Evolutionary conservation across 768 basidiomycete genomes (phyloP).

Genomic region (Panellus pusillus): DNA sequence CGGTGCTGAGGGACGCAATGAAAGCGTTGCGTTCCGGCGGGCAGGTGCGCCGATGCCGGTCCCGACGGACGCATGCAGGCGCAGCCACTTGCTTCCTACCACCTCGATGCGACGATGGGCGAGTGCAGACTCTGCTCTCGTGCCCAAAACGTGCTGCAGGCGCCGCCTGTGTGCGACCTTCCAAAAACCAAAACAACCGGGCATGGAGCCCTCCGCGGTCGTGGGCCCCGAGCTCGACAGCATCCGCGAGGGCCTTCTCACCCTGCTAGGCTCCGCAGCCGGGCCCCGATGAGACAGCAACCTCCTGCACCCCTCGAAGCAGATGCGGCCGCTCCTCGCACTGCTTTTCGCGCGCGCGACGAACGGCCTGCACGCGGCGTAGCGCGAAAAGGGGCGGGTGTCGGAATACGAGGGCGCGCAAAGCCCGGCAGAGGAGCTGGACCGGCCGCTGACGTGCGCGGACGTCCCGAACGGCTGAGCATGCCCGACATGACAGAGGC

Average conservation of each 20-base stretch:
- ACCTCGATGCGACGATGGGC: conserved; percentile 21
- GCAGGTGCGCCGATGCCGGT: too few relatives aligned
- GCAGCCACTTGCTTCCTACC: background rate
- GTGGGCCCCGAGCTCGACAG: conserved; percentile 72
- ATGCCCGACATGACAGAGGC: conserved; percentile 79
- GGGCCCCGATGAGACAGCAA: conserved; percentile 80
- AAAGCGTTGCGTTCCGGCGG: too few relatives aligned
- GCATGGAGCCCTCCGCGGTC: conserved; percentile 62
- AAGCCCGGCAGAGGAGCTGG: too few relatives aligned
- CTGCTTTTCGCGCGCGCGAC: conserved; percentile 90
- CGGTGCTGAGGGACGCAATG: too few relatives aligned
- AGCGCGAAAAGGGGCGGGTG: conserved; percentile 58
- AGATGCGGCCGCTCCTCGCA: conserved; percentile 86
- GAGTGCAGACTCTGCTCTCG: conserved; percentile 2
- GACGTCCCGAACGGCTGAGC: conserved; percentile 86
- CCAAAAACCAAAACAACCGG: conserved; percentile 21
- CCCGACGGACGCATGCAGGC: background rate
- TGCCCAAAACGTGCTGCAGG: conserved; percentile 19
- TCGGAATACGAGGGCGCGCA: conserved; percentile 57
- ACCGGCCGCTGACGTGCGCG: conserved; percentile 74
- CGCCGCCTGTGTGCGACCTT: conserved; percentile 13
- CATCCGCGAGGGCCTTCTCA: conserved; percentile 70
- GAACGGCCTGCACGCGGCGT: conserved; percentile 78
- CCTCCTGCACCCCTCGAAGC: conserved; percentile 86
- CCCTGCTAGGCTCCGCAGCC: conserved; percentile 88